A percentile compares a stretch with the other conserved stretches of the same genome.
Conservation (phyloP, 768 basidiomycete species). For the Aureoboletus auriporus region DNA sequence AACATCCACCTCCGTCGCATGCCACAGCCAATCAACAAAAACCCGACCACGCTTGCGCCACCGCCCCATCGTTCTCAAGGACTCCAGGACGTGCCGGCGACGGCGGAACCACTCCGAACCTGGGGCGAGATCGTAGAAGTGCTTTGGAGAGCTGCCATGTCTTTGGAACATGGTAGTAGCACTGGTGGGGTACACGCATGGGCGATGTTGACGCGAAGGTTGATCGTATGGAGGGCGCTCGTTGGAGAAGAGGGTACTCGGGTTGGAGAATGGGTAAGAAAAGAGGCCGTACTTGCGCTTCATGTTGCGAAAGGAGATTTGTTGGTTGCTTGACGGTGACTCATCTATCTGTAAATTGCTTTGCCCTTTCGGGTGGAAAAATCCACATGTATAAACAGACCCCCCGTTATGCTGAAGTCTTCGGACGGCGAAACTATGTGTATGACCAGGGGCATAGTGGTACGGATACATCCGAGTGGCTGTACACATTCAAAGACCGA, state of each 20-base stretch:
- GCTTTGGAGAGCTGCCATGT: slow-evolving; percentile 34
- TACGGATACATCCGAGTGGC: too few species aligned
- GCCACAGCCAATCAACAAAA: neutral
- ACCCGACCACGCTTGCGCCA: slow-evolving; percentile 8
- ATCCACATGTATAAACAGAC: too few species aligned
- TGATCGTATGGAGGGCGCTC: slow-evolving; percentile 55
- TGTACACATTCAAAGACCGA: too few species aligned
- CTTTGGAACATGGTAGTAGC: slow-evolving; percentile 4
- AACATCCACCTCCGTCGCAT: slow-evolving; percentile 2
- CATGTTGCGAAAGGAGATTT: neutral
- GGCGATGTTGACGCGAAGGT: slow-evolving; percentile 48
- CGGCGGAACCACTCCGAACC: slow-evolving; percentile 26
- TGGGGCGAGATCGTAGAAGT: slow-evolving; percentile 54
- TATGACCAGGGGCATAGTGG: too few species aligned
- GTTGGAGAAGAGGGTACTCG: slow-evolving; percentile 34
- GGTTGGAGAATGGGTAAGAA: slow-evolving; percentile 57
- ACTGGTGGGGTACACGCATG: slow-evolving; percentile 32
- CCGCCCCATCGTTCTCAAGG: slow-evolving; percentile 34
- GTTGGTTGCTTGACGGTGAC: neutral
- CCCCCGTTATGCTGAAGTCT: too few species aligned
- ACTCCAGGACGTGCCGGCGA: slow-evolving; percentile 33
- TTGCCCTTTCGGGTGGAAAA: too few species aligned
- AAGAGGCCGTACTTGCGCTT: slow-evolving; percentile 4
- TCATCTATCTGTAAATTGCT: neutral
- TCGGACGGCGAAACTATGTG: too few species aligned